Evolutionary conservation across 345 rosid species (phyloP).

Genomic region (Nephelium lappaceum): DNA sequence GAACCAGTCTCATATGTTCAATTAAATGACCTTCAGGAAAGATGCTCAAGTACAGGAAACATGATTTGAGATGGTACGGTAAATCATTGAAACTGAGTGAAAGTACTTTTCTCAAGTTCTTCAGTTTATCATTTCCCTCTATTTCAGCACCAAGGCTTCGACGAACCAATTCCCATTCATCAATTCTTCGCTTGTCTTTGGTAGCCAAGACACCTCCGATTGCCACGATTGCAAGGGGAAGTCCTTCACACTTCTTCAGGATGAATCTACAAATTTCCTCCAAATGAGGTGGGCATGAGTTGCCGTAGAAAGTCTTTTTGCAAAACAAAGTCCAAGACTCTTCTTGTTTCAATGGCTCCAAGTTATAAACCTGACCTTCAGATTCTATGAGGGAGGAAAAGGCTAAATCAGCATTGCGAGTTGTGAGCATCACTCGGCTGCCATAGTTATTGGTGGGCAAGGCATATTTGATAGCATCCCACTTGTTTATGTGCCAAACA

Average conservation of each 20-base stretch:
- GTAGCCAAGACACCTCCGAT: conserved; percentile 45
- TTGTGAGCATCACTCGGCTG: conserved; percentile 41
- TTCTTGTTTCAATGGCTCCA: conserved; percentile 32
- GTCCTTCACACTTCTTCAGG: conserved; percentile 41
- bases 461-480: conserved; percentile 38
- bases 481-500: conserved; percentile 33
- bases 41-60: conserved; percentile 45
- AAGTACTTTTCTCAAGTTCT: conserved; percentile 35
- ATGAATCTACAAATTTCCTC: conserved; percentile 29
- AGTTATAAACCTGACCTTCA: conserved; percentile 24
- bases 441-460: conserved; percentile 32
- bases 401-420: conserved; percentile 33
- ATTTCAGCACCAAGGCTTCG: conserved; percentile 40
- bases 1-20: conserved; percentile 27
- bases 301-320: conserved; percentile 34
- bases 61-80: conserved; percentile 44
- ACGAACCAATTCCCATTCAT: conserved; percentile 42
- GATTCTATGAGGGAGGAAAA: conserved; percentile 29
- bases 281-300: conserved; percentile 35
- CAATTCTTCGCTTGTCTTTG: conserved; percentile 27
- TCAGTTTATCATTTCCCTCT: conserved; percentile 31
- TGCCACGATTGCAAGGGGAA: conserved; percentile 52
- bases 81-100: conserved; percentile 46
- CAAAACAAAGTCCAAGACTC: conserved; percentile 41
- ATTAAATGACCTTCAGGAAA: conserved; percentile 43